Base-by-base conservation (phyloP, 768 basidiomycete species). In the Boletales sp. region DNA sequence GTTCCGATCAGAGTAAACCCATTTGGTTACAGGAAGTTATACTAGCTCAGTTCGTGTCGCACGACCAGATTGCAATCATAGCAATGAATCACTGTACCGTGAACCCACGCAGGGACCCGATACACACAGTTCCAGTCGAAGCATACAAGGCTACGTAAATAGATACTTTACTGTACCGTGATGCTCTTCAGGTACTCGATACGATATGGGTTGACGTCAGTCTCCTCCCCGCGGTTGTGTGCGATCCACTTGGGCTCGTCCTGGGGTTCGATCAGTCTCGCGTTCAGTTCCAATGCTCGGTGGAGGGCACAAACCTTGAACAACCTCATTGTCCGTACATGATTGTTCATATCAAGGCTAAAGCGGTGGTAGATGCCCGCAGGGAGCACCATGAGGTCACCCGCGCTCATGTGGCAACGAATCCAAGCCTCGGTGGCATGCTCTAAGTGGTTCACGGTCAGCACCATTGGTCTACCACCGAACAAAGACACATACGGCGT, bases 161-260 rank as follows among this genome's bases (percentile, higher is more conserved):
- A 35, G 19, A 34, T 15, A 34, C 3, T 43, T 47, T 30, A 60
- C 30, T 59, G 50, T 24, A 79, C 72, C 8, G 74, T 68, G 29
- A 86, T 72, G 37, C 59, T 72, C 58, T 74, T 70, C 47, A 88
- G 63, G 56, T 92, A 91, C 8, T 76, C 70, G 15, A 80, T 36
- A 9, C 90, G 73, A 67, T 78, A 76, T 8, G 74, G 73, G 62
- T 90, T 91, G 19, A 45, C 60, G 36, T 92, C 89, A 0, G 86
- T 88, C 18, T 75, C 75, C 4, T 58, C 44, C 43, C 79, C 72
- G 10, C 90, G 78, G 59, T 87, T 83, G 65, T 89, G 74, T 0
- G 93, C 87, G 2, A 83, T 74, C 93, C 92, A 97, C 64, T 91
- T 94, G 11, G 92, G 91, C 61, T 93, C 91, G 50, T 94, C 91